These are phyloP conservation scores for Verruconis gallopava DNA, from an alignment of 2,329 filamentous ascomycete genomes.

Conservation along the genomic window DNA sequence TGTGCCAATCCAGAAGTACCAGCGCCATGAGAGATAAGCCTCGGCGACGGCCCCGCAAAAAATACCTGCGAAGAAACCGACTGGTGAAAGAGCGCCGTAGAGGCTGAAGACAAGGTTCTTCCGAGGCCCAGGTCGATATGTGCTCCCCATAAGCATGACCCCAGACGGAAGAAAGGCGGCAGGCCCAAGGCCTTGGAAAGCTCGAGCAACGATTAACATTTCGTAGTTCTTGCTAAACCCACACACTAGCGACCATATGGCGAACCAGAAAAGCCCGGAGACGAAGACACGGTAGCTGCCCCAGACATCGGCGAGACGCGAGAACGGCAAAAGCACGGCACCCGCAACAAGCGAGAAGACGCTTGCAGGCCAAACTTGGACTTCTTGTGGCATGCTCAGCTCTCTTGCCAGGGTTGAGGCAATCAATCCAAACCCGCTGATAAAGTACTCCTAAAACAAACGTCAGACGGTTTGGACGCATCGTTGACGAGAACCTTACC, in stretches of 20 bases:
- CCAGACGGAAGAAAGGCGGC: constrained; percentile 59
- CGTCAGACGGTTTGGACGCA: too few relatives aligned
- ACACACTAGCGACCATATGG: constrained; percentile 54
- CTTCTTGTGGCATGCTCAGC: constrained; percentile 53
- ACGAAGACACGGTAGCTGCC: constrained; percentile 53
- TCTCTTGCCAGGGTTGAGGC: constrained; percentile 50
- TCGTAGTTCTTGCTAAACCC: constrained; percentile 55
- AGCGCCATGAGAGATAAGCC: not conserved
- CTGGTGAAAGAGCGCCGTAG: constrained; percentile 40
- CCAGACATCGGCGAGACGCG: constrained; percentile 44
- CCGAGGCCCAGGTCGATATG: constrained; percentile 53
- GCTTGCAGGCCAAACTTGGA: constrained; percentile 33
- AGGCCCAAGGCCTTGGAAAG: constrained; percentile 59
- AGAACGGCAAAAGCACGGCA: constrained; percentile 34
- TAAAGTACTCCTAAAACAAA: constrained; percentile 47
- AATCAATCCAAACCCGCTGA: constrained; percentile 60
- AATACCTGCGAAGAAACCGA: constrained; percentile 29
- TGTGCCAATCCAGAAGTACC: constrained; percentile 9
- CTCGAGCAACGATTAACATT: constrained; percentile 62
- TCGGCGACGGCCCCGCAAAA: not conserved
- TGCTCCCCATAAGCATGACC: constrained; percentile 51
- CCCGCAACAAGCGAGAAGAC: constrained; percentile 26
- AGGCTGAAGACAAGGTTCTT: constrained; percentile 55
- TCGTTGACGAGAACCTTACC: too few relatives aligned
- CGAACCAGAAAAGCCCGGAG: constrained; percentile 49